Evolutionary conservation across 345 rosid genomes (phyloP).

Genomic region (Heritiera littoralis): DNA sequence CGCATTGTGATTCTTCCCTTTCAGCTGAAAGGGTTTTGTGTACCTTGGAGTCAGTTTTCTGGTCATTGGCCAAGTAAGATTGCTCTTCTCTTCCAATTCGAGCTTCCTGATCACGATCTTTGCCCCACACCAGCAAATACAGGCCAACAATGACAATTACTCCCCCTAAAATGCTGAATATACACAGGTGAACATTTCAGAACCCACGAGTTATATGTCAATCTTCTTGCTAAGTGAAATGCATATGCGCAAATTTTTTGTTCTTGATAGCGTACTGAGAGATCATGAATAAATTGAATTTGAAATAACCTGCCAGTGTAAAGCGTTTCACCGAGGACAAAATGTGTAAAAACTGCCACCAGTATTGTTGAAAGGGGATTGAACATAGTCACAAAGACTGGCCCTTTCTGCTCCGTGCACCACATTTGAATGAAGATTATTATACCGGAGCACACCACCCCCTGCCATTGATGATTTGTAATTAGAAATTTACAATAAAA

Average conservation of each 20-base stretch:
- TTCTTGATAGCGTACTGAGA: neutral
- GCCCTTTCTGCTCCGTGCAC: conserved; percentile 60
- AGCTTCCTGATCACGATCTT: conserved; percentile 42
- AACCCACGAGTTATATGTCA: neutral
- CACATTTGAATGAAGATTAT: conserved; percentile 45
- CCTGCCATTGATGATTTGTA: conserved; percentile 37
- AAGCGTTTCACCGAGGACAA: conserved; percentile 58
- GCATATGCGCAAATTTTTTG: neutral
- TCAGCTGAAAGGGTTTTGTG: conserved; percentile 23
- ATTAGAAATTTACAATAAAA: neutral
- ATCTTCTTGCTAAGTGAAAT: neutral
- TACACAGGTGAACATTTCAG: neutral
- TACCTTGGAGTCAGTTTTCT: conserved; percentile 11
- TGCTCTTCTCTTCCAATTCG: conserved; percentile 25
- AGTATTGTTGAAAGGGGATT: conserved; percentile 54
- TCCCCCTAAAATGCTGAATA: conserved; percentile 59
- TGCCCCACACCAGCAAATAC: conserved; percentile 73
- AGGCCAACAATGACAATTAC: conserved; percentile 50
- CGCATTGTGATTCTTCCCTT: conserved; percentile 11
- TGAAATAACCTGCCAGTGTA: conserved; percentile 54
- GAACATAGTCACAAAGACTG: conserved; percentile 69
- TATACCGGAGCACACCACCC: conserved; percentile 53
- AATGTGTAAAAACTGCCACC: conserved; percentile 48
- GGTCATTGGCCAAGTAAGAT: conserved; percentile 14
- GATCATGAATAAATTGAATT: neutral